phyloP scores from a whole-genome alignment of 1,284 basidiomycete genomes.

The Cutaneotrichosporon cavernicola region DNA sequence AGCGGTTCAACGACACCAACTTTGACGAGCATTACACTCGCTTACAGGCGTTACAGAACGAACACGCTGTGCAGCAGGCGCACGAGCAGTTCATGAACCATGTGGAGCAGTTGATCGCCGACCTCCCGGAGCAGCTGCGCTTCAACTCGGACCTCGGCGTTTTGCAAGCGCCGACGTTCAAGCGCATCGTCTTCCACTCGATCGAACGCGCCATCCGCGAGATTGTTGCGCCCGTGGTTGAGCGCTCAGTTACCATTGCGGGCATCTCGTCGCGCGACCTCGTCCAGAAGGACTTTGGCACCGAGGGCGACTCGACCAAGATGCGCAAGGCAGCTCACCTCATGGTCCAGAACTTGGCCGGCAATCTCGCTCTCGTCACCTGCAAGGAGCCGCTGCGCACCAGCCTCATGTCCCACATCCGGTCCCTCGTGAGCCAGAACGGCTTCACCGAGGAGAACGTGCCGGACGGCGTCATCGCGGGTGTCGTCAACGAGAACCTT shows the following conservation, averaged over 20 bases:
- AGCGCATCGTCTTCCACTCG: slow-evolving; percentile 85
- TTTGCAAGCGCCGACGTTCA: slow-evolving; percentile 75
- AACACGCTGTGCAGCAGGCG: slow-evolving; percentile 50
- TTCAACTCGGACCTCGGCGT: slow-evolving; percentile 65
- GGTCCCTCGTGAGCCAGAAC: slow-evolving; percentile 73
- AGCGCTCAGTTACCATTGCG: slow-evolving; percentile 98
- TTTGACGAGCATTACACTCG: slow-evolving; percentile 41
- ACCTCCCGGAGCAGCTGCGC: slow-evolving; percentile 74
- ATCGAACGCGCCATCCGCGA: slow-evolving; percentile 95
- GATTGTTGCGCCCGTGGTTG: slow-evolving; percentile 96
- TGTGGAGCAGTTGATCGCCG: slow-evolving; percentile 61
- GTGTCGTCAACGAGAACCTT: slow-evolving; percentile 89
- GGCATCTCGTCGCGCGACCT: slow-evolving; percentile 96
- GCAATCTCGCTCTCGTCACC: slow-evolving; percentile 92
- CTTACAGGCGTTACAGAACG: slow-evolving; percentile 49
- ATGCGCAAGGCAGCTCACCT: slow-evolving; percentile 88
- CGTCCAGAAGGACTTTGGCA: slow-evolving; percentile 94
- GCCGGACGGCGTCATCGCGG: slow-evolving; percentile 62
- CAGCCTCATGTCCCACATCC: slow-evolving; percentile 86
- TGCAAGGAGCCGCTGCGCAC: slow-evolving; percentile 97
- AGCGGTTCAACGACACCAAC: slow-evolving; percentile 39
- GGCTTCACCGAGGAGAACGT: slow-evolving; percentile 73
- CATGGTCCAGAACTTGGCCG: slow-evolving; percentile 96
- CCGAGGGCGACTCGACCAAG: slow-evolving; percentile 87
- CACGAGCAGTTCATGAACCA: slow-evolving; percentile 51